A percentile compares a stretch with the other conserved stretches of the same genome.
Evolutionary conservation across 2,329 filamentous ascomycete genomes (phyloP).

Genomic region (Exophiala lecanii-corni): DNA sequence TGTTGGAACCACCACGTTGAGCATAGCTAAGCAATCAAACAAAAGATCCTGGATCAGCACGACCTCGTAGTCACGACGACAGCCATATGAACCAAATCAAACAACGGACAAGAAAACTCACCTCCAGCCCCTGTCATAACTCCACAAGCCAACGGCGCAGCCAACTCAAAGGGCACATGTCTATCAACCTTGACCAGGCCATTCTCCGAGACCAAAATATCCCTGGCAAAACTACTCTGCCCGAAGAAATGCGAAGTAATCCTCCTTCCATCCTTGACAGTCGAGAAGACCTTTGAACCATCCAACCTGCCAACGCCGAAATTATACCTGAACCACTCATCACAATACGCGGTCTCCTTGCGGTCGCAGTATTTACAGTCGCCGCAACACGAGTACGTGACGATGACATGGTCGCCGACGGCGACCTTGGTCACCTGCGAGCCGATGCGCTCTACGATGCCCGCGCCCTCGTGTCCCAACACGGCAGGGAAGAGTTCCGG

Average conservation of each 20-base stretch:
- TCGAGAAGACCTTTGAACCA: constrained; percentile 22
- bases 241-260: constrained; percentile 29
- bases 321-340: constrained; percentile 27
- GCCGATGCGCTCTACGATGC: constrained; percentile 50
- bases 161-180: constrained; percentile 20
- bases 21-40: constrained; percentile 16
- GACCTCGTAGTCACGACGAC: too few relatives aligned
- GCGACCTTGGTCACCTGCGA: constrained; percentile 61
- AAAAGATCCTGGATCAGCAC: constrained; percentile 2
- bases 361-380: constrained; percentile 25
- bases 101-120: constrained; percentile 2
- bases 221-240: constrained; percentile 30
- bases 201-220: constrained; percentile 27
- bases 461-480: constrained; percentile 52
- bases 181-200: constrained; percentile 26
- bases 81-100: too few relatives aligned
- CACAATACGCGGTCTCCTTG: constrained; percentile 25
- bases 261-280: constrained; percentile 6
- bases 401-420: constrained; percentile 83
- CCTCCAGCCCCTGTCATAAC: constrained; percentile 32
- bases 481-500: constrained; percentile 59
- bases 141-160: constrained; percentile 30
- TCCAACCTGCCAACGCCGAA: constrained; percentile 24
- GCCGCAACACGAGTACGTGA: constrained; percentile 23
- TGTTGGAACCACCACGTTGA: constrained; percentile 23